A percentile compares a stretch with the other conserved stretches of the same genome.
These are phyloP conservation scores for Coemansia sp. DNA, from an alignment of 192 early-diverging fungal genomes.

Conservation along the genomic window DNA sequence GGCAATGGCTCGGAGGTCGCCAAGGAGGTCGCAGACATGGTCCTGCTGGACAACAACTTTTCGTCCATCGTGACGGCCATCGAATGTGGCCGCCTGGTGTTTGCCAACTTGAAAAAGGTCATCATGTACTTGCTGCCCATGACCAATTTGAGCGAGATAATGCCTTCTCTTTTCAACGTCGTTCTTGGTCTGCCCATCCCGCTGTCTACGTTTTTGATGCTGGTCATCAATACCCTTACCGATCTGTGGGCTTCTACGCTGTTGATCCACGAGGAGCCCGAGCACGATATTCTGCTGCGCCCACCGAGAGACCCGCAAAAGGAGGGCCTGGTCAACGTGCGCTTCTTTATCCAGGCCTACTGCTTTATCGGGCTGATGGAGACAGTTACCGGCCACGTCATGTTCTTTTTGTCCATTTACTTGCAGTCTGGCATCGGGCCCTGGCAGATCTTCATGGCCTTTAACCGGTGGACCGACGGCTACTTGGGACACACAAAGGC, in stretches of 20 bases:
- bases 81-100: slow-evolving; percentile 80
- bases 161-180: slow-evolving; percentile 76
- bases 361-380: slow-evolving; percentile 75
- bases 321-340: slow-evolving; percentile 67
- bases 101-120: slow-evolving; percentile 89
- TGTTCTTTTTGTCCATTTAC: slow-evolving; percentile 74
- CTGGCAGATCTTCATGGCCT: slow-evolving; percentile 60
- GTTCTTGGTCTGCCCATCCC: slow-evolving; percentile 82
- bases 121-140: slow-evolving; percentile 82
- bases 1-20: slow-evolving; percentile 81
- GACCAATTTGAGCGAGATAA: slow-evolving; percentile 75
- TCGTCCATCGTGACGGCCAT: slow-evolving; percentile 72
- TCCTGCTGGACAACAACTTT: slow-evolving; percentile 69
- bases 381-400: slow-evolving; percentile 65
- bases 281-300: slow-evolving; percentile 71
- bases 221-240: slow-evolving; percentile 69
- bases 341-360: slow-evolving; percentile 77
- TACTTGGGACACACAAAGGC: slow-evolving; percentile 57
- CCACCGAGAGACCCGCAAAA: slow-evolving; percentile 71
- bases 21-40: slow-evolving; percentile 71
- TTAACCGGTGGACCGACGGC: slow-evolving; percentile 60
- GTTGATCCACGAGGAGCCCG: slow-evolving; percentile 78
- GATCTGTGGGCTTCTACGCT: slow-evolving; percentile 67
- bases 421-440: slow-evolving; percentile 61
- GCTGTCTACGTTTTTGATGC: slow-evolving; percentile 79